Base-by-base conservation (phyloP, 257 asterid species). In the Penstemon barbatus region DNA sequence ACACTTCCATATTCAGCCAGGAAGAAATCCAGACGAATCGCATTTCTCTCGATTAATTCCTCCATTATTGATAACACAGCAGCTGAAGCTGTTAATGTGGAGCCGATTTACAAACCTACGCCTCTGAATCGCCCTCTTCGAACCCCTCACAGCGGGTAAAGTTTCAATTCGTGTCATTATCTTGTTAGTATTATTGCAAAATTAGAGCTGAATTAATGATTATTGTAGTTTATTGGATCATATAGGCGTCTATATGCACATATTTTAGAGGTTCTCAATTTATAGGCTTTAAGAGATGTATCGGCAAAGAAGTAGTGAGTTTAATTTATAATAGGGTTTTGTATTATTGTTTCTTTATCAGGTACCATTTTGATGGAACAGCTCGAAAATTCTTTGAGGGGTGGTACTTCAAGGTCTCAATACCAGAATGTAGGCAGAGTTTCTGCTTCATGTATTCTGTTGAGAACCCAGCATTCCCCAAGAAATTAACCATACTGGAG, bases 61-160 rank as follows among this genome's bases (percentile, higher is more conserved):
- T 68, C 51, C 4, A 33, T 85, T 59, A 68, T 59, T 36, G 70
- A 74, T 40, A 15, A 63, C n/a, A 49, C 63, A 25, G 38, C 6
- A n/a, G 53, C 67, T 36, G 67, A 15, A 71, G 75, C 54, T 54
- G 68, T 6, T 42, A 65, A 71, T 48, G 60, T 72, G 2, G 78
- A 82, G n/a, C 97, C 99, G 18, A 59, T 77, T 69, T 93, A 88
- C 75, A 69, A 71, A 57, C 89, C 89, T 15, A 93, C 99, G 8
- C 89, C 89, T 69, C 48, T 79, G 40, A 79, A 84, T 79, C 97
- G 97, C 66, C 90, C 86, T 60, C 88, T 82, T 61, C 83, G 95
- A 65, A 90, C 99, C 43, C 97, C 96, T 76, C 99, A 93, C 82
- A 90, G 97, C 87, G 99, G 99, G 99, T 93, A 75, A 74, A 25